These are phyloP conservation scores for Talinum fruticosum DNA, from an alignment of 148 eudicot species.

Conservation along the genomic window DNA sequence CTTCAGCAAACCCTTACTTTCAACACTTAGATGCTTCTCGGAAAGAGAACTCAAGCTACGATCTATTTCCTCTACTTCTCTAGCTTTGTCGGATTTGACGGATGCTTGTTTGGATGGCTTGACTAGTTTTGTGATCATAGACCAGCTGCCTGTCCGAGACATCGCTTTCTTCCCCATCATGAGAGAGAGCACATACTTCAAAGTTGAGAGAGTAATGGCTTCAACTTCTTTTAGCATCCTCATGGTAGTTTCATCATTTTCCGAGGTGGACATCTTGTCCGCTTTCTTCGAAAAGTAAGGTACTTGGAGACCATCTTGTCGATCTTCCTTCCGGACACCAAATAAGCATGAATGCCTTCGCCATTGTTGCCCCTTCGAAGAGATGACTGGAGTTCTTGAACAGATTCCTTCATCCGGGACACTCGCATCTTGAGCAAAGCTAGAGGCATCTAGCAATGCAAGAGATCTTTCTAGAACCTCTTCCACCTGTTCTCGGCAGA, in stretches of 20 bases:
- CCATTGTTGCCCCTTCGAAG: conserved; percentile 14
- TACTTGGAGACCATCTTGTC: conserved; percentile 22
- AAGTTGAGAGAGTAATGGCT: not conserved
- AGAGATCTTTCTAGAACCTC: conserved; percentile 21
- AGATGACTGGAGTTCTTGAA: conserved; percentile 22
- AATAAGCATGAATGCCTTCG: conserved; percentile 4
- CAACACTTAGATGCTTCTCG: not conserved
- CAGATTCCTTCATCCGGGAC: conserved; percentile 18
- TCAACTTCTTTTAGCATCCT: not conserved
- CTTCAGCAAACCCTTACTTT: not conserved
- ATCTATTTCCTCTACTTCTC: conserved; percentile 11
- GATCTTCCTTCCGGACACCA: conserved; percentile 16
- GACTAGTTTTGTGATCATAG: not conserved
- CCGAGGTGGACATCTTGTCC: not conserved
- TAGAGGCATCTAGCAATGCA: conserved; percentile 18
- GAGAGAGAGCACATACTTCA: no score
- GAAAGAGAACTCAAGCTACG: not conserved
- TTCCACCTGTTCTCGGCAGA: not conserved
- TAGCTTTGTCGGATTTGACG: not conserved
- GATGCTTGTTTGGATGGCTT: not conserved
- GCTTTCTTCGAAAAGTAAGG: not conserved
- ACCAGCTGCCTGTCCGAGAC: not conserved
- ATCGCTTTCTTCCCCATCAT: not conserved
- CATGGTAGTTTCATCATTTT: not conserved
- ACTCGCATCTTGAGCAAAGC: conserved; percentile 12